These are phyloP conservation scores for Phytophthora constricta DNA, from an alignment of 352 stramenopile genomes.

Conservation along the genomic window DNA sequence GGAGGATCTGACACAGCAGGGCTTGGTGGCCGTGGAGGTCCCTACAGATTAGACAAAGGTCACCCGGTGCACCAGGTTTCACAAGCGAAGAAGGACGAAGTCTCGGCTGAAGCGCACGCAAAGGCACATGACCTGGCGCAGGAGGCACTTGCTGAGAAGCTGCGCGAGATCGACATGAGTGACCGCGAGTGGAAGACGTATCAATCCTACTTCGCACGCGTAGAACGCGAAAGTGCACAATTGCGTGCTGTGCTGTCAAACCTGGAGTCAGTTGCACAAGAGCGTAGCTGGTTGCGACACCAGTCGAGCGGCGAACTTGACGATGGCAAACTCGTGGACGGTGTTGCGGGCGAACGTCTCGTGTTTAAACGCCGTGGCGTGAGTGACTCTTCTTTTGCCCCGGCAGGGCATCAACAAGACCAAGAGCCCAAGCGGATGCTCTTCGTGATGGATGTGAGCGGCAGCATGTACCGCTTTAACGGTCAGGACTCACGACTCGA, in stretches of 20 bases:
- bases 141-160: slow-evolving; percentile 65
- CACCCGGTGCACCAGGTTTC: slow-evolving; percentile 95
- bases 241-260: slow-evolving; percentile 83
- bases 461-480: slow-evolving; percentile 95
- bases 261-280: slow-evolving; percentile 83
- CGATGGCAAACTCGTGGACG: slow-evolving; percentile 94
- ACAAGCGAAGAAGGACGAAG: slow-evolving; percentile 93
- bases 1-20: slow-evolving; percentile 93
- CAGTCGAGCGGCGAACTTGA: slow-evolving; percentile 96
- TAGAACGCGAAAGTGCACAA: slow-evolving; percentile 82
- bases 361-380: slow-evolving; percentile 94
- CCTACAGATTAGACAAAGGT: slow-evolving; percentile 94
- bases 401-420: slow-evolving; percentile 23
- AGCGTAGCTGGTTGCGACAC: slow-evolving; percentile 93
- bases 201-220: slow-evolving; percentile 67
- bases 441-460: slow-evolving; percentile 94
- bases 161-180: slow-evolving; percentile 88
- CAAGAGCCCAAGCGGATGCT: slow-evolving; percentile 82
- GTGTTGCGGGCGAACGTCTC: slow-evolving; percentile 89
- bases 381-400: slow-evolving; percentile 58
- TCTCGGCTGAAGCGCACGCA: slow-evolving; percentile 82
- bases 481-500: slow-evolving; percentile 92
- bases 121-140: slow-evolving; percentile 79
- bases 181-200: slow-evolving; percentile 85
- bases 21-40: slow-evolving; percentile 93